These are phyloP conservation scores for Camptophora hylomeconis DNA, from an alignment of 2,329 filamentous ascomycete genomes.

Conservation along the genomic window DNA sequence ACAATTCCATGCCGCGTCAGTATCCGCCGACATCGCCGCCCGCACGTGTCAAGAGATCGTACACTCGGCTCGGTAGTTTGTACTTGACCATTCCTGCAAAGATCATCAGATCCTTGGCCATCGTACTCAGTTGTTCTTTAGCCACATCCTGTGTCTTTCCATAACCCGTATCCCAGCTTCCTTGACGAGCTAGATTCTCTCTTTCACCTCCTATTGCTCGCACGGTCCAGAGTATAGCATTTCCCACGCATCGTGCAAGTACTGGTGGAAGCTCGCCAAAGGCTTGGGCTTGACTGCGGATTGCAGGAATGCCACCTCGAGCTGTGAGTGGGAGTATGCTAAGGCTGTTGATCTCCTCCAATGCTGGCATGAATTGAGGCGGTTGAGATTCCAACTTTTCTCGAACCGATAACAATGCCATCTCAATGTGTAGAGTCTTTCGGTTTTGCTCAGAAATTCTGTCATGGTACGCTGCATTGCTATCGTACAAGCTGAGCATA, in stretches of 20 bases:
- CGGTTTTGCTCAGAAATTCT: conserved; percentile 46
- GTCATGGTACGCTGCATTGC: conserved; percentile 46
- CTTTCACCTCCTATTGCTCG: conserved; percentile 70
- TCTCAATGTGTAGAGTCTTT: conserved; percentile 45
- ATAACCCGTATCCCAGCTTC: conserved; percentile 54
- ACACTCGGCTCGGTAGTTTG: conserved; percentile 72
- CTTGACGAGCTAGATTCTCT: conserved; percentile 49
- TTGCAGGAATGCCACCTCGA: conserved; percentile 51
- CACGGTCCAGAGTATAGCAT: conserved; percentile 88
- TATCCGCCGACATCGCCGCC: conserved; percentile 49
- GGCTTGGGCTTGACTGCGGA: conserved; percentile 66
- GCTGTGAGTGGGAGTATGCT: conserved; percentile 15
- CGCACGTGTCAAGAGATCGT: conserved; percentile 75
- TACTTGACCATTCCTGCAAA: conserved; percentile 90
- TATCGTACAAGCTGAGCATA: conserved; percentile 50
- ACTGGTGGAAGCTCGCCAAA: conserved; percentile 69
- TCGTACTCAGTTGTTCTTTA: conserved; percentile 29
- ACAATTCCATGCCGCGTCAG: no score
- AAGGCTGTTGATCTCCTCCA: conserved; percentile 33
- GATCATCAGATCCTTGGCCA: conserved; percentile 80
- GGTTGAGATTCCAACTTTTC: conserved; percentile 43
- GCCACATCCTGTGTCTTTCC: conserved; percentile 26
- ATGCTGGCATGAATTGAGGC: conserved; percentile 35
- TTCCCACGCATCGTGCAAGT: conserved; percentile 78
- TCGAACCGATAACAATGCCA: conserved; percentile 50